phyloP scores from a whole-genome alignment of 768 basidiomycete species.

The Russula abietina region DNA sequence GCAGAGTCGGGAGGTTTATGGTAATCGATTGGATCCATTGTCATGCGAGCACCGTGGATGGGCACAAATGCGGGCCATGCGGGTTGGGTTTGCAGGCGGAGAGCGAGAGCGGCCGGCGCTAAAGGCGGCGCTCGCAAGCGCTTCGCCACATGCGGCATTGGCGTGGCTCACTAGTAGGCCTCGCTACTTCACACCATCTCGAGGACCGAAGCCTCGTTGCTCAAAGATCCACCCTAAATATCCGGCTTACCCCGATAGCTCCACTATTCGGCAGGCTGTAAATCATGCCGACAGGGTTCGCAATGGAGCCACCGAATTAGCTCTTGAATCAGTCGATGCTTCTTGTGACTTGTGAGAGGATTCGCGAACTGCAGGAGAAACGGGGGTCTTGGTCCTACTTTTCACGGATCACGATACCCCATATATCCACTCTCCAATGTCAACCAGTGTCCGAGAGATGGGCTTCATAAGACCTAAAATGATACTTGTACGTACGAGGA shows the following conservation, averaged over 20 bases:
- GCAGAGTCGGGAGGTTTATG: neutral
- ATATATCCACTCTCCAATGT: neutral
- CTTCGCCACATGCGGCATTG: conserved; percentile 1
- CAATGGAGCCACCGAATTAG: neutral
- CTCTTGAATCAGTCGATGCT: neutral
- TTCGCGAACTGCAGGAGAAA: neutral
- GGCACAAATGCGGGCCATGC: neutral
- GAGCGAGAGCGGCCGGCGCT: neutral
- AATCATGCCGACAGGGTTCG: neutral
- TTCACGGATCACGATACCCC: neutral
- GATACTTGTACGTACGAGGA: too few relatives aligned
- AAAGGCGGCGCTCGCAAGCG: neutral
- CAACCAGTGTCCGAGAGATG: too few relatives aligned
- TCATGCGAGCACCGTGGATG: neutral
- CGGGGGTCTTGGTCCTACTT: neutral
- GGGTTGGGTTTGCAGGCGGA: neutral
- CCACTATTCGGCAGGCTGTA: neutral
- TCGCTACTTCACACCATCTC: neutral
- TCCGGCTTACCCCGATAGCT: neutral
- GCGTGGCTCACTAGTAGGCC: neutral
- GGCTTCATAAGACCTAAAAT: too few relatives aligned
- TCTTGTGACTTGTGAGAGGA: neutral
- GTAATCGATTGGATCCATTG: neutral
- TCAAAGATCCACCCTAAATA: neutral
- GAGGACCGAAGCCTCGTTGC: neutral